phyloP scores from a whole-genome alignment of 2,329 filamentous ascomycete species.

The Fusarium nodosum region DNA sequence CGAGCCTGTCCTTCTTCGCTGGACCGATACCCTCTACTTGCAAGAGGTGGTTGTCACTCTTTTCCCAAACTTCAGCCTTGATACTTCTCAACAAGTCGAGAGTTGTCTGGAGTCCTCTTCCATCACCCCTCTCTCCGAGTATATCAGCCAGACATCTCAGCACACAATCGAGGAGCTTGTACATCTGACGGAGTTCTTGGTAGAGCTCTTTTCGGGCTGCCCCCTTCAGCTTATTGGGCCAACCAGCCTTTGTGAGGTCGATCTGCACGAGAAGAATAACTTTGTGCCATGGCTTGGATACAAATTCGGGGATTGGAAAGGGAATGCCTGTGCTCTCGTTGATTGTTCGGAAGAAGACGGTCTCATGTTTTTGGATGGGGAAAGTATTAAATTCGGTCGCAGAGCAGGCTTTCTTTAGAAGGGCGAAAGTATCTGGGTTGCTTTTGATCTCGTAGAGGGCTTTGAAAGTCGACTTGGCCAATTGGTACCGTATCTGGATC shows the following conservation, averaged over 20 bases:
- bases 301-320: constrained; percentile 54
- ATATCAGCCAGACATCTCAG: constrained; percentile 58
- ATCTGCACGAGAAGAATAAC: constrained; percentile 81
- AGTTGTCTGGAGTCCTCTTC: constrained; percentile 74
- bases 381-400: constrained; percentile 58
- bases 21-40: constrained; percentile 85
- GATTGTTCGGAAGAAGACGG: constrained; percentile 55
- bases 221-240: constrained; percentile 64
- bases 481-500: constrained; percentile 54
- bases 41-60: constrained; percentile 81
- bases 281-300: constrained; percentile 78
- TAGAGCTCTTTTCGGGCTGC: constrained; percentile 53
- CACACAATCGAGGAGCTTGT: constrained; percentile 52
- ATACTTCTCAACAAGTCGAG: constrained; percentile 85
- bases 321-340: constrained; percentile 58
- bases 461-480: constrained; percentile 53
- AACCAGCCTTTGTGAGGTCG: constrained; percentile 73
- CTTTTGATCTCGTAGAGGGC: constrained; percentile 47
- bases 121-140: constrained; percentile 65
- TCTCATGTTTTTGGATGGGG: constrained; percentile 54
- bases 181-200: constrained; percentile 52
- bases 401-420: constrained; percentile 57
- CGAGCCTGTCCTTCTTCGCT: constrained; percentile 80
- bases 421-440: constrained; percentile 50
- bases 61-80: constrained; percentile 83